These are phyloP conservation scores for Ophiostoma montium DNA, from an alignment of 2,329 filamentous ascomycete species.

Conservation along the genomic window DNA sequence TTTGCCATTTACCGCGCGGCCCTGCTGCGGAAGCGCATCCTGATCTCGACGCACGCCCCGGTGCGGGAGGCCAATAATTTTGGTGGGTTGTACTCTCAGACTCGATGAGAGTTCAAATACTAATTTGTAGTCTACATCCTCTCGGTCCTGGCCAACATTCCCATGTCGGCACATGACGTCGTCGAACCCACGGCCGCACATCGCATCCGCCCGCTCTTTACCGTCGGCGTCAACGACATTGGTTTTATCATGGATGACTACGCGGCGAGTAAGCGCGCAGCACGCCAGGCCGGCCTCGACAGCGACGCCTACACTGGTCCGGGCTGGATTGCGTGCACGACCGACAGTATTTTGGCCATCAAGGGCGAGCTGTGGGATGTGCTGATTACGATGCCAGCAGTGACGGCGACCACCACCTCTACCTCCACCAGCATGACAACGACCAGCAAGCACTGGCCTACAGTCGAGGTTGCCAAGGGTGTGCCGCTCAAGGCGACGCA, in stretches of 20 bases:
- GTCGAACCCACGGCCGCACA: constrained; percentile 44
- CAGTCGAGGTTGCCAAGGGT: constrained; percentile 52
- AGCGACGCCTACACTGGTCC: constrained; percentile 29
- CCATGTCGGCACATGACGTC: constrained; percentile 54
- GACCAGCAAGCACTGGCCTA: constrained; percentile 59
- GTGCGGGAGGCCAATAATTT: constrained; percentile 80
- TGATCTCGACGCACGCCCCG: constrained; percentile 75
- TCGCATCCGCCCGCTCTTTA: constrained; percentile 73
- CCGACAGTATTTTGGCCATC: constrained; percentile 78
- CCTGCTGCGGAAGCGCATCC: constrained; percentile 70
- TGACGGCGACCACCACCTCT: constrained; percentile 3
- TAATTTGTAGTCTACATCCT: constrained; percentile 64
- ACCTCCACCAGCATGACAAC: constrained; percentile 29
- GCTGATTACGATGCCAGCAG: constrained; percentile 56
- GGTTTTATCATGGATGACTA: constrained; percentile 54
- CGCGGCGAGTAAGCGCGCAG: constrained; percentile 27
- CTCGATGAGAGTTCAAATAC: too few relatives aligned
- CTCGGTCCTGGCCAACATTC: constrained; percentile 83
- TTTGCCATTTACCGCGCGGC: constrained; percentile 86
- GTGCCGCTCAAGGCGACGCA: constrained; percentile 70
- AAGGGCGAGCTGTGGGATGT: constrained; percentile 84
- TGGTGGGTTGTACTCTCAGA: constrained; percentile 38
- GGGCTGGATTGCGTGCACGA: constrained; percentile 91
- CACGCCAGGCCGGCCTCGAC: constrained; percentile 11
- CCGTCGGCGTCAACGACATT: constrained; percentile 86